A percentile compares a stretch with the other conserved stretches of the same genome.
Conservation (phyloP, 805 yeast genomes). For the Nakazawaea anatomiae region DNA sequence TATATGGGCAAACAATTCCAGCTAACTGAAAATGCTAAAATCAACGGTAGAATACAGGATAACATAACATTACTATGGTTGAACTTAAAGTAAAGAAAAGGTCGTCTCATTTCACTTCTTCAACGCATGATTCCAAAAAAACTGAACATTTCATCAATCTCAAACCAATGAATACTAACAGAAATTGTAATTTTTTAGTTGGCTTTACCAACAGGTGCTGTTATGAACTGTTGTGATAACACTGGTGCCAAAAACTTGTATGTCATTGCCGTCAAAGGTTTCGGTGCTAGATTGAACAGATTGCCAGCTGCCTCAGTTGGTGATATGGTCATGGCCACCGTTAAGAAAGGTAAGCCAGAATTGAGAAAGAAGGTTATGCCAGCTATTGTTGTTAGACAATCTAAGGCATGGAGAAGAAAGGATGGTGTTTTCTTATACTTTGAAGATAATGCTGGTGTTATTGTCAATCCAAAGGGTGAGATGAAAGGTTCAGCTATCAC, state of each 20-base stretch:
- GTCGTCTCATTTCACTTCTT: too few species aligned
- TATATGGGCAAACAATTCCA: too few species aligned
- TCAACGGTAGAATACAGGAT: too few species aligned
- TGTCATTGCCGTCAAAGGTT: slow-evolving; percentile 98
- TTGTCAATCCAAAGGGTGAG: slow-evolving; percentile 99
- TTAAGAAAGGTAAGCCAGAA: slow-evolving; percentile 99
- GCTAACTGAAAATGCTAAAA: too few species aligned
- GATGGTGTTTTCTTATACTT: slow-evolving; percentile 99
- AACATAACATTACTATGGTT: too few species aligned
- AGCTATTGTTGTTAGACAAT: slow-evolving; percentile 98
- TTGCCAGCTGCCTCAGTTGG: slow-evolving; percentile 99
- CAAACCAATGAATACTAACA: slow-evolving; percentile 3
- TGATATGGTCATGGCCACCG: slow-evolving; percentile 99
- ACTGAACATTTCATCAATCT: too few species aligned
- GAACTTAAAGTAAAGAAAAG: too few species aligned
- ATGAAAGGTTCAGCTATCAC: slow-evolving; percentile 99
- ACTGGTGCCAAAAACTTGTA: slow-evolving; percentile 99
- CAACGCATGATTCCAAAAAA: too few species aligned
- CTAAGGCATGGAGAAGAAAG: slow-evolving; percentile 99
- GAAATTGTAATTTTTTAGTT: slow-evolving; percentile 41
- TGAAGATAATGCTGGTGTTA: slow-evolving; percentile 99
- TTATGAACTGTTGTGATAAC: slow-evolving; percentile 99
- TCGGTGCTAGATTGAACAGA: slow-evolving; percentile 99
- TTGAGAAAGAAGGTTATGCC: slow-evolving; percentile 99
- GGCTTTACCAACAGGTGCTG: slow-evolving; percentile 99